A percentile compares a stretch with the other conserved stretches of the same genome.
phyloP scores from a whole-genome alignment of 768 basidiomycete genomes.

The Amanita muscaria region DNA sequence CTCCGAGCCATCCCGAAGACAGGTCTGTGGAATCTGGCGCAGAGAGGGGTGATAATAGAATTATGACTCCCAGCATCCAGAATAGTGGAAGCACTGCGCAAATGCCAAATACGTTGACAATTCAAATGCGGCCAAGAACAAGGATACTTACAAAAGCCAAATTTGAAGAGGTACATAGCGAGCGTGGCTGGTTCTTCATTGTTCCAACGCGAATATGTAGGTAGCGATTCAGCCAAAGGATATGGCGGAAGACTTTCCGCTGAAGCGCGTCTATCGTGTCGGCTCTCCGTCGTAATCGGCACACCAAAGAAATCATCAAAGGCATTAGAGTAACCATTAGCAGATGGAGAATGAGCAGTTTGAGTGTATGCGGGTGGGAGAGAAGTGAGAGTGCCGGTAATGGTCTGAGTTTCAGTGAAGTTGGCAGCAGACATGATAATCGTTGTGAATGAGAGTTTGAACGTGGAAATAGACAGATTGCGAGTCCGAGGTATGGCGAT shows the following conservation, averaged over 20 bases:
- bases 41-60: conserved; percentile 45
- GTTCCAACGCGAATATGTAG: conserved; percentile 28
- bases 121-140: background rate
- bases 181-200: conserved; percentile 40
- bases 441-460: no score
- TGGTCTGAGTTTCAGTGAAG: background rate
- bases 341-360: background rate
- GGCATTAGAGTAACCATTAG: background rate
- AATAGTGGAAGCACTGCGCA: conserved; percentile 50
- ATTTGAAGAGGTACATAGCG: conserved; percentile 53
- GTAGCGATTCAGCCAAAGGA: conserved; percentile 28
- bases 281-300: background rate
- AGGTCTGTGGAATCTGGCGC: conserved; percentile 25
- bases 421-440: background rate
- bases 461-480: no score
- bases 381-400: background rate
- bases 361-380: background rate
- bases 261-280: background rate
- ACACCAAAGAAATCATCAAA: conserved; percentile 4
- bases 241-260: conserved; percentile 35
- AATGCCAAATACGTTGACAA: background rate
- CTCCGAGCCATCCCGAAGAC: conserved; percentile 41
- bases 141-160: conserved; percentile 46
- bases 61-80: conserved; percentile 50
- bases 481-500: no score